Evolutionary conservation across 2,329 filamentous ascomycete species (phyloP), one percentile per base, ranked within the genome.

Genomic region (Fusarium sp.): DNA sequence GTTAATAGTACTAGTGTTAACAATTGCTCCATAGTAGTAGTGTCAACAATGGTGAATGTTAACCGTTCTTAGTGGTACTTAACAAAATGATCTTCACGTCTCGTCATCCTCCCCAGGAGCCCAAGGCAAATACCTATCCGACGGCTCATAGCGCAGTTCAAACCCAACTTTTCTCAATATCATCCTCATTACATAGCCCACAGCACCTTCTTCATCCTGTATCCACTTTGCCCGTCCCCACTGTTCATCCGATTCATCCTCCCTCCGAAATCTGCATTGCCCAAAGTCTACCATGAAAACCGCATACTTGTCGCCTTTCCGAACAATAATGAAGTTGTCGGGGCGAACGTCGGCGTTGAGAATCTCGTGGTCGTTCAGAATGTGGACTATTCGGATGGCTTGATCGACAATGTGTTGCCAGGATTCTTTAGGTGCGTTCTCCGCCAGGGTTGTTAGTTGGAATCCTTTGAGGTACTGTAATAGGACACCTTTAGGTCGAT

Each of bases 231-330:
- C 68, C 3, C 40, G 20, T 0, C 67, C 69, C 72, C 71, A 76
- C 3, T 75, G 64, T 3, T 32, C 45, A 42, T 75, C 70, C 3
- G 73, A 63, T 48, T 76, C 74, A 18, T 70, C 27, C 8, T 62
- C 34, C 10, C 44, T 4, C 9, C 72, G 70, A 4, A 76, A 12
- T 24, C 74, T 62, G 46, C 61, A 67, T 20, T 59, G 62, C 0
- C 65, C 76, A 66, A 77, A 77, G 41, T 77, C 74, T 34, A 75
- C 67, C 72, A 76, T 76, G n/a, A 64, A 72, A 10, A 76, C 71
- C 2, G 45, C 57, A 29, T 67, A 74, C 7, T 16, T 18, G 0
- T 4, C 45, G 3, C 25, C 22, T 13, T 10, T 54, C 4, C 44
- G 45, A 7, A 62, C 41, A 20, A 74, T 53, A 2, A 77, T 60